Evolutionary conservation across 345 rosid genomes (phyloP), one percentile per base, ranked within the genome.

Genomic region (Jatropha curcas): DNA sequence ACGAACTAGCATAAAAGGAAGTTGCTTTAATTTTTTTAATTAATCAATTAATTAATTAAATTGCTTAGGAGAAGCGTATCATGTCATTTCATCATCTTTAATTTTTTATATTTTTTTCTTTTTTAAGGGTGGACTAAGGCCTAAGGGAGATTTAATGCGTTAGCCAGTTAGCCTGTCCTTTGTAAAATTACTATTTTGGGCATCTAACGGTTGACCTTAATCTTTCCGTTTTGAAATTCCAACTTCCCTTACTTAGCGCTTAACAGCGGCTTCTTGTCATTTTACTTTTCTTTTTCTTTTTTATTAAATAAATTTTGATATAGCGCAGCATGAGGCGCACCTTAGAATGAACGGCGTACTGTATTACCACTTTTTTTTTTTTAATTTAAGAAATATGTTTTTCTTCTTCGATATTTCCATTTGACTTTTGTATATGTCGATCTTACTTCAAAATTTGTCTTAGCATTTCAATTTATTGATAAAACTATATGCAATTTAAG

Each of bases 141-240:
- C 53, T 48, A 48, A 4, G 20, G 20, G 19, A 0, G 1, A 17
- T 48, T 48, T 46, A 46, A 14, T 46, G 51, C 13, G 19, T 13
- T 62, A 62, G 25, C 24, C 16, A 22, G 27, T 25, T 24, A 25
- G 17, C 46, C 6, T n/a, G 41, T n/a, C 34, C 12, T 37, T 27
- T 7, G 0, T 34, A 41, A 30, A 74, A 61, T 65, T 77, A 77
- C 71, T 1, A 5, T 19, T 64, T 65, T 55, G 7, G 17, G 63
- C 75, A 9, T 72, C 35, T 7, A 33, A 37, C 65, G 50, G 78
- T 73, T 73, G 81, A 67, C 71, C 71, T 30, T 9, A 30, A 31
- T 55, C 67, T 72, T 51, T 5, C 5, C 19, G 25, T 63, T 10
- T 24, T 1, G 11, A 37, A 3, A 24, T 5, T 20, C 9, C 9